A percentile compares a stretch with the other conserved stretches of the same genome.
These are phyloP conservation scores for Sphagnum tenellum DNA, from an alignment of 225 moss, liverwort and hornwort species.

Conservation along the genomic window DNA sequence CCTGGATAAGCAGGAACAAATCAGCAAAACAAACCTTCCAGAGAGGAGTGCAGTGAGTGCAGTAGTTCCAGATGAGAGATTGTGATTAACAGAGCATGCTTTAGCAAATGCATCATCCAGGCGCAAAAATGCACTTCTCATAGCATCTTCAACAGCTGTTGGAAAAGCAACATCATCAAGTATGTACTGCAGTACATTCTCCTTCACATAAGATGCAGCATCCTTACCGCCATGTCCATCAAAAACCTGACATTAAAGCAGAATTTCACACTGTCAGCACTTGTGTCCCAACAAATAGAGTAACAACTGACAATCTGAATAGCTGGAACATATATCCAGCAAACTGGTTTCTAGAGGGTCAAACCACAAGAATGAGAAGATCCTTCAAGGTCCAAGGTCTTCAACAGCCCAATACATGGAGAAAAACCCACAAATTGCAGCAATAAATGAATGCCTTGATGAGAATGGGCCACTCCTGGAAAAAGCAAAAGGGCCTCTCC, in stretches of 20 bases:
- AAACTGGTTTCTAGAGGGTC: no score
- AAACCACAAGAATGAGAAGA: no score
- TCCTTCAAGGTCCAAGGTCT: no score
- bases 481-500: no score
- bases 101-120: constrained; percentile 57
- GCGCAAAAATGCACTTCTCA: constrained; percentile 72
- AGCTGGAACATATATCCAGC: no score
- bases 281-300: no score
- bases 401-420: background rate
- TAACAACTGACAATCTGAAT: no score
- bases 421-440: background rate
- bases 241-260: constrained; percentile 49
- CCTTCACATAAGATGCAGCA: constrained; percentile 69
- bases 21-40: constrained; percentile 53
- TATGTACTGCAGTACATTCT: constrained; percentile 62
- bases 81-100: constrained; percentile 47
- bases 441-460: no score
- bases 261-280: no score
- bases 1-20: background rate
- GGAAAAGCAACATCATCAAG: constrained; percentile 66
- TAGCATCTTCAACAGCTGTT: constrained; percentile 47
- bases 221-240: constrained; percentile 88
- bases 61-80: constrained; percentile 68
- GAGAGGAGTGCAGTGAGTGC: constrained; percentile 73
- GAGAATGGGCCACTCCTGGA: no score